phyloP scores from a whole-genome alignment of 805 yeast genomes.

The Wickerhamomyces silvicola region DNA sequence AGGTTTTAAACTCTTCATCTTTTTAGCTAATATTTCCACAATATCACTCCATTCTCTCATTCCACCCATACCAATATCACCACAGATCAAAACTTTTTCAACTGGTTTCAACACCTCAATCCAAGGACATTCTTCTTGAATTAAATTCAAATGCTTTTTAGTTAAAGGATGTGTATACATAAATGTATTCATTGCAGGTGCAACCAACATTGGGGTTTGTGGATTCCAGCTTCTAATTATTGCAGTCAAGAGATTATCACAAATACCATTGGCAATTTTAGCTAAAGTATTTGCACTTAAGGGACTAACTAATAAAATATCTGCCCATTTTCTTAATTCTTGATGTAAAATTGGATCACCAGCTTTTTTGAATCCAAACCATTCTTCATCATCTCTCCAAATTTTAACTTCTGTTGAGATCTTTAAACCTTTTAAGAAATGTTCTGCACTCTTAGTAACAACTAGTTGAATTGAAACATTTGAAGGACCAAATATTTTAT shows the following conservation, averaged over 20 bases:
- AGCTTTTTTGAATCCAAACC: slow-evolving; percentile 48
- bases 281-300: slow-evolving; percentile 75
- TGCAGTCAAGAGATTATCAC: slow-evolving; percentile 69
- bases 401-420: slow-evolving; percentile 71
- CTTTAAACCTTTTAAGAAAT: slow-evolving; percentile 56
- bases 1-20: slow-evolving; percentile 11
- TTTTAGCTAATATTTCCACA: slow-evolving; percentile 49
- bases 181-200: slow-evolving; percentile 85
- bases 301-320: slow-evolving; percentile 69
- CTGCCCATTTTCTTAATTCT: slow-evolving; percentile 82
- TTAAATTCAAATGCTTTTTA: slow-evolving; percentile 55
- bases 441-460: slow-evolving; percentile 71
- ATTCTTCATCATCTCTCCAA: slow-evolving; percentile 82
- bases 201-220: slow-evolving; percentile 61
- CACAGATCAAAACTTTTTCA: slow-evolving; percentile 73
- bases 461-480: slow-evolving; percentile 79
- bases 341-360: slow-evolving; percentile 74
- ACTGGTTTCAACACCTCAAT: slow-evolving; percentile 71
- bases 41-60: slow-evolving; percentile 86
- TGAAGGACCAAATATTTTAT: slow-evolving; percentile 67
- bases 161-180: slow-evolving; percentile 78
- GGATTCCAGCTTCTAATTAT: slow-evolving; percentile 78
- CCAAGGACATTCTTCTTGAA: slow-evolving; percentile 69
- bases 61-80: slow-evolving; percentile 90
- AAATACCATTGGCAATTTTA: slow-evolving; percentile 68